Evolutionary conservation across 106 monocot genomes (phyloP).

Genomic region (Cymbidium sinense): DNA sequence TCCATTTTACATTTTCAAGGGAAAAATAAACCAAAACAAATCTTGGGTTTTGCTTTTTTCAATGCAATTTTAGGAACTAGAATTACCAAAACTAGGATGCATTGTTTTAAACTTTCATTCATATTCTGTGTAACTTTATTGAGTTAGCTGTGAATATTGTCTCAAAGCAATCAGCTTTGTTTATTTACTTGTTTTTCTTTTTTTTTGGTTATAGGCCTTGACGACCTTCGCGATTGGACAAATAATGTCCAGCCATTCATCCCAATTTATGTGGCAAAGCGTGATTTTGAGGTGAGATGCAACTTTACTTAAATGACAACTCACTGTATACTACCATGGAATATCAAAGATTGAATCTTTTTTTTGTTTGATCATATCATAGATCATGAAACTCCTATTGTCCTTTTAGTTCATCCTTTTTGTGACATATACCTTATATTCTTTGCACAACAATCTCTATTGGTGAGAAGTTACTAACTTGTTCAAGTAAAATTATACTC

Average conservation of each 20-base stretch:
- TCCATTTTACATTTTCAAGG: neutral
- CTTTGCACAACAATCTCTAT: neutral
- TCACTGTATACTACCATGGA: neutral
- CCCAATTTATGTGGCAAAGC: conserved; percentile 75
- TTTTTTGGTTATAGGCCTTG: conserved; percentile 57
- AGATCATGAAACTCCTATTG: neutral
- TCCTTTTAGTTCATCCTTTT: neutral
- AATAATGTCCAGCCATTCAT: conserved; percentile 86
- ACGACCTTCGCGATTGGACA: conserved; percentile 99
- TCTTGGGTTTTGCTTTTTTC: neutral
- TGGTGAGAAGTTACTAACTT: neutral
- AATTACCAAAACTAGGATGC: neutral
- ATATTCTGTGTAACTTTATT: neutral
- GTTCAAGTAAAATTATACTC: neutral
- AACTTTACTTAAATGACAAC: neutral
- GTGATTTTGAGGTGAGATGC: conserved; percentile 81
- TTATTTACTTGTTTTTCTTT: neutral
- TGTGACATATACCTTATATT: neutral
- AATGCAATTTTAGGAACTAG: too few species aligned
- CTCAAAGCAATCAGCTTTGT: neutral
- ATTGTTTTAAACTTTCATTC: neutral
- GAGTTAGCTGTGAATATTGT: neutral
- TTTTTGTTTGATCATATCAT: neutral
- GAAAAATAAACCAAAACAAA: neutral
- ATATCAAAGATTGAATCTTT: neutral